Evolutionary conservation across 2,329 filamentous ascomycete species (phyloP).

Genomic region (Ceratocystis eucalypticola): DNA sequence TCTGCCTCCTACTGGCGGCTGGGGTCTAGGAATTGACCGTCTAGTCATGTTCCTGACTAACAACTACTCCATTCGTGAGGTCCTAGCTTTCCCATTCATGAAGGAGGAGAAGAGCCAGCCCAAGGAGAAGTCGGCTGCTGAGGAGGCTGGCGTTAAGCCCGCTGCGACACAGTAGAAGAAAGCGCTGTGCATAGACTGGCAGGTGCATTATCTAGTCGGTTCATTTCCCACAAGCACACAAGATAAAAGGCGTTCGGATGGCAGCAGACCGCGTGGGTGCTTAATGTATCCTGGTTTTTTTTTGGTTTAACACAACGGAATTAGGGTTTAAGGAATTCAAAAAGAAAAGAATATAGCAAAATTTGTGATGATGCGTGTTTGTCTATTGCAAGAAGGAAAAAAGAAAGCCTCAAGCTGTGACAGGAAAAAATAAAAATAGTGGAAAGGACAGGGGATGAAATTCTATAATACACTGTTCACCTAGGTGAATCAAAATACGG

Average conservation of each 20-base stretch:
- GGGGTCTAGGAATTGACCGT: slow-evolving; percentile 91
- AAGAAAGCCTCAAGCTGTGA: neutral
- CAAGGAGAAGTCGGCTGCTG: slow-evolving; percentile 43
- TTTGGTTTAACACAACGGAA: slow-evolving; percentile 10
- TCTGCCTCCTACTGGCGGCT: slow-evolving; percentile 86
- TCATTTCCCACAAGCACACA: neutral
- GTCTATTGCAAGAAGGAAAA: neutral
- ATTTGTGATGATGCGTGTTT: neutral
- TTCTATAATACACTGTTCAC: slow-evolving; percentile 2
- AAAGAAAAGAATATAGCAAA: slow-evolving; percentile 12
- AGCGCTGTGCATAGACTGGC: neutral
- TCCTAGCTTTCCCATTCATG: slow-evolving; percentile 95
- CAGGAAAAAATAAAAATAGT: neutral
- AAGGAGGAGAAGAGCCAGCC: slow-evolving; percentile 55
- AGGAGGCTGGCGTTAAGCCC: slow-evolving; percentile 48
- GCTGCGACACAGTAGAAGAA: slow-evolving; percentile 45
- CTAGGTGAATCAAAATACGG: neutral
- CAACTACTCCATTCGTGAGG: slow-evolving; percentile 88
- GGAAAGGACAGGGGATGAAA: neutral
- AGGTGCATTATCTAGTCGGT: neutral
- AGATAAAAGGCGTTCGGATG: neutral
- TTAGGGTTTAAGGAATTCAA: slow-evolving; percentile 17
- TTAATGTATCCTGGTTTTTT: neutral
- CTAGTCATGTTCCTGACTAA: slow-evolving; percentile 92
- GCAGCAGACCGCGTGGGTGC: neutral